Conservation (phyloP, 2,329 filamentous ascomycete species). For the Epicoccum nigrum region DNA sequence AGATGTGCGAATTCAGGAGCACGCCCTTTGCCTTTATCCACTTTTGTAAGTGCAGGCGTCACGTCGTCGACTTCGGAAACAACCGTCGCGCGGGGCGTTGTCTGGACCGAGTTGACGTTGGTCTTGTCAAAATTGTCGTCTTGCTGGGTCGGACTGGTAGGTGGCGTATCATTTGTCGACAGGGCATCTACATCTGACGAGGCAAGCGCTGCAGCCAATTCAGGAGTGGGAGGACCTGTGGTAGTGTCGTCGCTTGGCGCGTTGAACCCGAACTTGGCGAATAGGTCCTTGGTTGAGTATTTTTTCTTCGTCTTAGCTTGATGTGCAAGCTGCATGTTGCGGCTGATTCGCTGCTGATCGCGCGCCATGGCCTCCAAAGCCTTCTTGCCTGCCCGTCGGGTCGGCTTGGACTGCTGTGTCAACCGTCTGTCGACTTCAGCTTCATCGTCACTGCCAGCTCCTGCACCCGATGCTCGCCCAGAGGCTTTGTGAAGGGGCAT, state of each 20-base stretch:
- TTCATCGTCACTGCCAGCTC: conserved; percentile 61
- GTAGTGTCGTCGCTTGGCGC: conserved; percentile 31
- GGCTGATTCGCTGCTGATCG: conserved; percentile 88
- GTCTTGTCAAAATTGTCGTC: conserved; percentile 21
- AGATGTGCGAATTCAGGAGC: conserved; percentile 51
- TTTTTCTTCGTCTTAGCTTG: conserved; percentile 88
- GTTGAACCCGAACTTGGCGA: conserved; percentile 82
- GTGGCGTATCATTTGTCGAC: conserved; percentile 48
- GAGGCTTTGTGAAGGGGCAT: conserved; percentile 48
- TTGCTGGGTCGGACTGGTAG: conserved; percentile 51
- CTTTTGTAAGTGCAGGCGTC: conserved; percentile 26
- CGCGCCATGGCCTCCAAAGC: conserved; percentile 93
- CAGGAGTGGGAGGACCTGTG: conserved; percentile 29
- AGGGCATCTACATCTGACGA: conserved; percentile 68
- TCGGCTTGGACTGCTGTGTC: conserved; percentile 71
- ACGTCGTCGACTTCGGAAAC: conserved; percentile 6
- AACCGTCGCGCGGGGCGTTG: conserved; percentile 6
- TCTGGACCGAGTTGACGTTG: not conserved
- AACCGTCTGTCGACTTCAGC: conserved; percentile 59
- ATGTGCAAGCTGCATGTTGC: conserved; percentile 90
- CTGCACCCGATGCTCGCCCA: conserved; percentile 44
- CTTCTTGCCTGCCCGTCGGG: conserved; percentile 90
- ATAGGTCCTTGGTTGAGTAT: conserved; percentile 80
- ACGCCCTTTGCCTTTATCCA: conserved; percentile 68
- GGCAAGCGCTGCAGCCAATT: conserved; percentile 52